A percentile compares a stretch with the other conserved stretches of the same genome.
Evolutionary conservation across 1,139 yeast genomes (phyloP).

Genomic region (Suhomyces coccinellae): DNA sequence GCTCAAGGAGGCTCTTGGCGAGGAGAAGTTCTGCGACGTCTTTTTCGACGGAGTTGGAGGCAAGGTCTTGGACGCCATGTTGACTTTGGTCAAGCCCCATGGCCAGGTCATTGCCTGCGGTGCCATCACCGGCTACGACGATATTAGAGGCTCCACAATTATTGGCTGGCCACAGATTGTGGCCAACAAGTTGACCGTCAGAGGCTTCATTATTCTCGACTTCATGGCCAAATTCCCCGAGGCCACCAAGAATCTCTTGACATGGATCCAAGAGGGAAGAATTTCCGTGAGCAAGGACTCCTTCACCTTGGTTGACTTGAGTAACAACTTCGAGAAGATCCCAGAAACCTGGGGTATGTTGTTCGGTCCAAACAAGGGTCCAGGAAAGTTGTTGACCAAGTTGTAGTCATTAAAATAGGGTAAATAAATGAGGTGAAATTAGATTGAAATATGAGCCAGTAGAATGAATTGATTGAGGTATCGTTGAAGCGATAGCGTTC

Average conservation of each 20-base stretch:
- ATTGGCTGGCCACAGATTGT: conserved; percentile 28
- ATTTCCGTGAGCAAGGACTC: conserved; percentile 20
- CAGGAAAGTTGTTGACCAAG: conserved; percentile 34
- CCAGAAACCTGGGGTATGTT: conserved; percentile 49
- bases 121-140: conserved; percentile 35
- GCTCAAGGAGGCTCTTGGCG: conserved; percentile 43
- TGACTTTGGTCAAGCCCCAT: conserved; percentile 20
- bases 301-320: conserved; percentile 37
- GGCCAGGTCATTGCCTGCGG: conserved; percentile 33
- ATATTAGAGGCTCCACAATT: conserved; percentile 28
- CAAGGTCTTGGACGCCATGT: conserved; percentile 20
- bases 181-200: conserved; percentile 23
- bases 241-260: conserved; percentile 17
- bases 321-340: conserved; percentile 32
- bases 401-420: too few species aligned
- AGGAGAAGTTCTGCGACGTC: conserved; percentile 28
- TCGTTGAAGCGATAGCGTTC: too few species aligned
- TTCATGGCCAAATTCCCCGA: conserved; percentile 14
- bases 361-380: conserved; percentile 31
- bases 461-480: background rate
- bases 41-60: conserved; percentile 31
- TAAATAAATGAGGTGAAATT: too few species aligned
- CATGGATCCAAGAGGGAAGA: conserved; percentile 24
- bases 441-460: too few species aligned
- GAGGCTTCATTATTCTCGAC: conserved; percentile 26